phyloP scores from a whole-genome alignment of 2,329 filamentous ascomycete genomes.

The Clonostachys rhizophaga region DNA sequence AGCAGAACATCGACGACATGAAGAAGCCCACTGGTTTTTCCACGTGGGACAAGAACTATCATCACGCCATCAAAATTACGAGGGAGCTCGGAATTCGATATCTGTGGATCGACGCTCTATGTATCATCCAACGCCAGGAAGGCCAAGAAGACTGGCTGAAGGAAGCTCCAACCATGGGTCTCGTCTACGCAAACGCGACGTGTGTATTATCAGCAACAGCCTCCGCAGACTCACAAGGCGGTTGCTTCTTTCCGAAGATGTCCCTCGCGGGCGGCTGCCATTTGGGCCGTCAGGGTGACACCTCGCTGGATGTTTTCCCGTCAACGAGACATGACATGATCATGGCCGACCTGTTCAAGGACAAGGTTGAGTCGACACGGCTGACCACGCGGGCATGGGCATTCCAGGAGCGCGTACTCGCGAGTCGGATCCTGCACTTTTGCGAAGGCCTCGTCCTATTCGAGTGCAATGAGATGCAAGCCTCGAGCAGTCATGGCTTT shows the following conservation, averaged over 20 bases:
- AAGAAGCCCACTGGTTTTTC: not conserved
- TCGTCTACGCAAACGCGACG: not conserved
- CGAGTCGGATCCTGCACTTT: conserved; percentile 5
- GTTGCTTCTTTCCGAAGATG: not conserved
- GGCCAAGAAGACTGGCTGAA: conserved; percentile 1
- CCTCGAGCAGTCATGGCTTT: not conserved
- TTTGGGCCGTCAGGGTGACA: not conserved
- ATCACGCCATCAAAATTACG: not conserved
- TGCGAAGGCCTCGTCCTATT: conserved; percentile 5
- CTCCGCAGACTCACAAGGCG: not conserved
- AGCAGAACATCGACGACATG: not conserved
- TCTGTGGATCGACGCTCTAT: conserved; percentile 3
- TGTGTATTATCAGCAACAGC: not conserved
- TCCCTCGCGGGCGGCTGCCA: not conserved
- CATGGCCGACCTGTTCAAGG: not conserved
- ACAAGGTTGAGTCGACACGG: not conserved
- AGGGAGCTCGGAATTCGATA: not conserved
- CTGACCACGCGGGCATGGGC: conserved; percentile 6
- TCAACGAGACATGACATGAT: not conserved
- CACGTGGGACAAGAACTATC: not conserved
- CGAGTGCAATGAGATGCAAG: conserved; percentile 2
- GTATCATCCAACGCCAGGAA: conserved; percentile 1
- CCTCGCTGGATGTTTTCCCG: not conserved
- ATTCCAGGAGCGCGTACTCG: conserved; percentile 5
- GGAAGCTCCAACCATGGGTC: conserved; percentile 1